Base-by-base conservation (phyloP, 2,329 filamentous ascomycete species). In the Periconia sp. region DNA sequence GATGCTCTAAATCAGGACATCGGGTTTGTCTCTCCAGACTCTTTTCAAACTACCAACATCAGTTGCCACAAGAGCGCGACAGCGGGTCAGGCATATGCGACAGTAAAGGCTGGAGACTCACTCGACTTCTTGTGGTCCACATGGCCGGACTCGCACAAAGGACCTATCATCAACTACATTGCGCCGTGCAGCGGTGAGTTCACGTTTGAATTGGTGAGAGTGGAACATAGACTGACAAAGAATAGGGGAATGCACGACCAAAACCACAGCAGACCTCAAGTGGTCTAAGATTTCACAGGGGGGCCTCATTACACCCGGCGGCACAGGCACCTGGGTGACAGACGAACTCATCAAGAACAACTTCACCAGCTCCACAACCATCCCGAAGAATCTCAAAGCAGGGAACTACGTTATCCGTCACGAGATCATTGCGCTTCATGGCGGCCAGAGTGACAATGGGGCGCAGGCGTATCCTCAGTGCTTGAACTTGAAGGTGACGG, bases 331-430 rank as follows among this genome's bases (percentile, higher is more conserved):
- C 18, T 72, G 69, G 69, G 63, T 54, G 4, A 65, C 66, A 11
- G 68, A 72, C 39, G 39, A 50, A 4, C 46, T 72, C 4, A 65
- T 71, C 40, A 51, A 57, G 25, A 73, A 79, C 66, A 75, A 80
- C 40, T 74, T 73, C 24, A 78, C 78, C 15, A 64, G 50, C 59
- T 73, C 50, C 4, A 63, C 75, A 9, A 71, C 66, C 2, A 69
- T 81, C 16, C 78, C 78, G 8, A 36, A 49, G 0, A 64, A 70
- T 11, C 67, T 80, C 28, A 64, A 58, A 16, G 54, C 74, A 0
- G 79, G 79, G 2, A 72, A 77, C 51, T 82, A 82, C 44, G 77
- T 83, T 29, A 63, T 82, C 25, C 71, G 80, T 9, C 78, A 82
- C 52, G 80, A 82, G 62, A 71, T 74, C 34, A 75, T 77, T 40